Conservation (phyloP, 176 grass and related monocot species). For the Oryza rufipogon region DNA sequence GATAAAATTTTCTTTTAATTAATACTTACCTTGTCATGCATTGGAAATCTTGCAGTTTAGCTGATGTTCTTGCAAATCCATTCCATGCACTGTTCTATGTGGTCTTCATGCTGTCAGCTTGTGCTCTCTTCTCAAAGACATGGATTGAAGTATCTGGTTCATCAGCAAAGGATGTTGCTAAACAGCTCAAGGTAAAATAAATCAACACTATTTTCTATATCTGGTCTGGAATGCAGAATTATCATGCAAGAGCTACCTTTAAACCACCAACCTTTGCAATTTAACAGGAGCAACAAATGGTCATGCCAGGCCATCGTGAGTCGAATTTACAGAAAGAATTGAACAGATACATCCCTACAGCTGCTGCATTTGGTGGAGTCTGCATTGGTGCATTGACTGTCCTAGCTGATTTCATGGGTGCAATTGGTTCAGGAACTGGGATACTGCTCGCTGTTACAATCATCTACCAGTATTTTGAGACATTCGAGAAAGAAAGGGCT, state of each 20-base stretch:
- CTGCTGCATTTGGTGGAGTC: conserved; percentile 89
- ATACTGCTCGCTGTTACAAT: conserved; percentile 93
- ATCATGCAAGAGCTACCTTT: not conserved
- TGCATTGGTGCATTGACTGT: conserved; percentile 94
- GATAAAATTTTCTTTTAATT: conserved; percentile 11
- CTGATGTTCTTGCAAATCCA: conserved; percentile 71
- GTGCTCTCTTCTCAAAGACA: conserved; percentile 63
- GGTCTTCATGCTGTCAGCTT: conserved; percentile 58
- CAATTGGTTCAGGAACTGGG: conserved; percentile 94
- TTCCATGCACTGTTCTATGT: conserved; percentile 84
- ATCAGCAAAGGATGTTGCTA: conserved; percentile 84
- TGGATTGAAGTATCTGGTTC: conserved; percentile 97
- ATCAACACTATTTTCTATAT: not conserved
- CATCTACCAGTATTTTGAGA: conserved; percentile 97
- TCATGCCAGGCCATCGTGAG: conserved; percentile 95
- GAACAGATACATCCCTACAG: conserved; percentile 94
- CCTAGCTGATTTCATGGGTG: conserved; percentile 96
- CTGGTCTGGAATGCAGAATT: not conserved
- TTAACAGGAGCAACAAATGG: conserved; percentile 98
- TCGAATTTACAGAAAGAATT: conserved; percentile 94
- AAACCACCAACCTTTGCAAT: not conserved
- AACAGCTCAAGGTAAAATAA: conserved; percentile 69
- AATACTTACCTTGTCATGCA: not conserved
- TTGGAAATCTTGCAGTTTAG: conserved; percentile 43
- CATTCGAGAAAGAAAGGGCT: conserved; percentile 94